Evolutionary conservation across 345 rosid genomes (phyloP).

Genomic region (Durio zibethinus): DNA sequence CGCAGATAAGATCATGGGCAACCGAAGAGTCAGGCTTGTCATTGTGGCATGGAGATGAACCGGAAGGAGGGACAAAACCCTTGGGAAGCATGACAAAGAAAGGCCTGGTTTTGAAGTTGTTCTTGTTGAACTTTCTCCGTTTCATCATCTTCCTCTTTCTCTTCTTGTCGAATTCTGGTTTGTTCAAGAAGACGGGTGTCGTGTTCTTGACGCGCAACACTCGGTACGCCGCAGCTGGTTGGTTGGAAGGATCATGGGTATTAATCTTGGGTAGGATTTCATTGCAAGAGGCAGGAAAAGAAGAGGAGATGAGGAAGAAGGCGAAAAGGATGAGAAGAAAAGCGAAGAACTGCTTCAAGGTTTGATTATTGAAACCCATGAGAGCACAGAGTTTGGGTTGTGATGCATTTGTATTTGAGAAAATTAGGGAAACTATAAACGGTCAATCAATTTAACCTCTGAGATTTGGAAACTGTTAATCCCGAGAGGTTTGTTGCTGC

Average conservation of each 20-base stretch:
- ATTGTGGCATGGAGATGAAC: conserved; percentile 61
- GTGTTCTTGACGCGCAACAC: conserved; percentile 11
- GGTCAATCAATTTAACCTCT: background rate
- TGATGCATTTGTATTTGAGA: background rate
- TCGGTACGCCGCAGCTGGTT: background rate
- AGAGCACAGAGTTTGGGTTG: background rate
- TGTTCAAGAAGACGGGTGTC: conserved; percentile 6
- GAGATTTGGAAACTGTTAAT: background rate
- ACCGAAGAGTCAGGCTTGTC: conserved; percentile 31
- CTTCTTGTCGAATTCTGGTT: conserved; percentile 1
- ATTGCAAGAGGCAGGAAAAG: background rate
- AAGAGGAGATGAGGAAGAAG: background rate
- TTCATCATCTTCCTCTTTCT: background rate
- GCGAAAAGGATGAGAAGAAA: background rate
- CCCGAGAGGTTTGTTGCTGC: background rate
- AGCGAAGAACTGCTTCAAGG: conserved; percentile 7
- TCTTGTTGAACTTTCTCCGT: conserved; percentile 5
- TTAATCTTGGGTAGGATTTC: conserved; percentile 1
- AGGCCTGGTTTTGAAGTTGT: conserved; percentile 16
- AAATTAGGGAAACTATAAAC: background rate
- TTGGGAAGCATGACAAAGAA: conserved; percentile 62
- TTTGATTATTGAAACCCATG: conserved; percentile 17
- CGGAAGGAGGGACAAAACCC: conserved; percentile 62
- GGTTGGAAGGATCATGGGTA: background rate
- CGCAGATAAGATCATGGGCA: conserved; percentile 28